Conservation (phyloP, 306 rosid species). For the Purshia tridentata region DNA sequence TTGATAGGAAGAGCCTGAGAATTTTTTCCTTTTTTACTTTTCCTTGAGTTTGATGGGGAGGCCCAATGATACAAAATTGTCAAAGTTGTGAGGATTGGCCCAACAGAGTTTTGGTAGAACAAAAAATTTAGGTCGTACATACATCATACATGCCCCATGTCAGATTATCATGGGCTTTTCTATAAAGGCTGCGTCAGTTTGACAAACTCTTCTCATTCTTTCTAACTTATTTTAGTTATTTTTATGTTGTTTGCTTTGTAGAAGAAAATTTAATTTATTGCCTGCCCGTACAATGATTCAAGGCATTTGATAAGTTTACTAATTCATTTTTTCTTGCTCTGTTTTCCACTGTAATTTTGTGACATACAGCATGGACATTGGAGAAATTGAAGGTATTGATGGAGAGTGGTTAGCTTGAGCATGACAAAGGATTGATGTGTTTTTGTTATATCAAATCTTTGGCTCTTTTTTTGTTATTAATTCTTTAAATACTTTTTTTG, state of each 20-base stretch:
- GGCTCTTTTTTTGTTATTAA: constrained; percentile 28
- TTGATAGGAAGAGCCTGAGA: no score
- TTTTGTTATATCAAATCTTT: constrained; percentile 43
- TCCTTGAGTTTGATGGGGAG: neutral
- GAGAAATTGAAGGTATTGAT: constrained; percentile 78
- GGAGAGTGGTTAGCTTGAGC: constrained; percentile 80
- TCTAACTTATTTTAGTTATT: neutral
- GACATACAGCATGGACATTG: constrained; percentile 74
- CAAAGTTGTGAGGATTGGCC: constrained; percentile 13
- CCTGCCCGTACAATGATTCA: neutral
- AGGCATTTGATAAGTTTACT: neutral
- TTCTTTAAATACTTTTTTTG: constrained; percentile 23
- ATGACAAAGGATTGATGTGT: constrained; percentile 47
- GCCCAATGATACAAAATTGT: neutral
- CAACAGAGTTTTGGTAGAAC: neutral
- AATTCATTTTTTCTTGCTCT: constrained; percentile 3
- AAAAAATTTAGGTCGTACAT: constrained; percentile 11
- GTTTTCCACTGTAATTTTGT: constrained; percentile 1
- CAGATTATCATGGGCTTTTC: constrained; percentile 19
- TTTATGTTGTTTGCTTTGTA: neutral
- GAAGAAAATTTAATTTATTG: neutral
- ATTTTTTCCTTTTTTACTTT: no score
- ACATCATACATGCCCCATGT: constrained; percentile 15
- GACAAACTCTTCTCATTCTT: constrained; percentile 8
- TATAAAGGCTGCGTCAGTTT: constrained; percentile 22